Evolutionary conservation across 2,329 filamentous ascomycete species (phyloP).

Genomic region (Trichophaea hybrida): DNA sequence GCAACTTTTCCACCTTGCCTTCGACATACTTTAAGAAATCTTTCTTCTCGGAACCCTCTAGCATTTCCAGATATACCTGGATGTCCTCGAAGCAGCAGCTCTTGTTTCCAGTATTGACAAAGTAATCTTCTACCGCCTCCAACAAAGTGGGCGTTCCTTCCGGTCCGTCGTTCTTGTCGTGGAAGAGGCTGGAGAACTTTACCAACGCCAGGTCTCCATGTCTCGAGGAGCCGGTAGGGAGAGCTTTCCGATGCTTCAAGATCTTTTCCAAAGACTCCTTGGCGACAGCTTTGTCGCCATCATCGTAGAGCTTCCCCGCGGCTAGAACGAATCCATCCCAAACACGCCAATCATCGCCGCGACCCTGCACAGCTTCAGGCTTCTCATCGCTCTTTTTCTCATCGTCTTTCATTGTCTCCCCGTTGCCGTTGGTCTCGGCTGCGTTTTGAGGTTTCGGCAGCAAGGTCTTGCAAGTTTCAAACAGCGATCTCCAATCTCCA

Average conservation of each 20-base stretch:
- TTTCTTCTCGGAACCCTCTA: conserved; percentile 19
- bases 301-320: conserved; percentile 21
- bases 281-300: conserved; percentile 15
- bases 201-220: conserved; percentile 25
- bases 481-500: conserved; percentile 22
- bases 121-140: conserved; percentile 25
- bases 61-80: conserved; percentile 25
- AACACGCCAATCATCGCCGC: conserved; percentile 28
- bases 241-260: conserved; percentile 10
- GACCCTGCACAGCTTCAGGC: conserved; percentile 17
- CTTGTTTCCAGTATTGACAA: conserved; percentile 25
- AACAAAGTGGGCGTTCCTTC: conserved; percentile 24
- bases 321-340: conserved; percentile 27
- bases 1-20: conserved; percentile 11
- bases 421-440: conserved; percentile 6
- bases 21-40: conserved; percentile 22
- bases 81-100: conserved; percentile 28
- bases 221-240: conserved; percentile 15
- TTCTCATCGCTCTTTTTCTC: conserved; percentile 11
- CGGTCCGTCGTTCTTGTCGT: conserved; percentile 21
- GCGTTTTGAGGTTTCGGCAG: conserved; percentile 14
- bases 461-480: conserved; percentile 21
- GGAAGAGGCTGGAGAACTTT: conserved; percentile 25
- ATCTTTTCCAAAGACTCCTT: conserved; percentile 20
- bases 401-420: conserved; percentile 1